A percentile compares a stretch with the other conserved stretches of the same genome.
These are phyloP conservation scores for Umbelopsis ramanniana DNA, from an alignment of 192 early-diverging fungal genomes.

Conservation along the genomic window DNA sequence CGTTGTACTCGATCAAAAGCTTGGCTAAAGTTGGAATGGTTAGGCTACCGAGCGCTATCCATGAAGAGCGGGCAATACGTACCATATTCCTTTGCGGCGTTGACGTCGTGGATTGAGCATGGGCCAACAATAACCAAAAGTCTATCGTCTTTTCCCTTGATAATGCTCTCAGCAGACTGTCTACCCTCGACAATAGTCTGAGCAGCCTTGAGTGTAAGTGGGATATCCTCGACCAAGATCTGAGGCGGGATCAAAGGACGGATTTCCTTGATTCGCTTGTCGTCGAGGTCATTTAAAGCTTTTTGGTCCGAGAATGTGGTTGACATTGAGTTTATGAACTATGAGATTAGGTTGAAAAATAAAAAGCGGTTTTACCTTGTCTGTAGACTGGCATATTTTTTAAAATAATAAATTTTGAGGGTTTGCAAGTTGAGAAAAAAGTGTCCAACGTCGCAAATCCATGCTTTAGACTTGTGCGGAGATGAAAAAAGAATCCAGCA, in stretches of 20 bases:
- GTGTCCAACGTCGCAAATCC: no score
- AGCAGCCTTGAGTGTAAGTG: slow-evolving; percentile 75
- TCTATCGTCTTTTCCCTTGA: slow-evolving; percentile 75
- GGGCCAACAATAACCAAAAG: slow-evolving; percentile 86
- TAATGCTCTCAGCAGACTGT: slow-evolving; percentile 61
- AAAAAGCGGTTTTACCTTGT: slow-evolving; percentile 7
- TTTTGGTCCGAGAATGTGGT: background rate
- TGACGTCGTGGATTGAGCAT: slow-evolving; percentile 84
- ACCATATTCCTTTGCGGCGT: slow-evolving; percentile 81
- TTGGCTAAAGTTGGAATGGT: slow-evolving; percentile 43
- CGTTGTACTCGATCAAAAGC: slow-evolving; percentile 61
- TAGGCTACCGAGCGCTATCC: no score
- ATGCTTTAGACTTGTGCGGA: background rate
- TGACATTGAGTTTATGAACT: background rate
- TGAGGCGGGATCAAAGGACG: slow-evolving; percentile 87
- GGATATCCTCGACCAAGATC: slow-evolving; percentile 90
- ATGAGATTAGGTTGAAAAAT: background rate
- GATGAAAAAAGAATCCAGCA: slow-evolving; percentile 12
- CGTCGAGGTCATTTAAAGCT: slow-evolving; percentile 94
- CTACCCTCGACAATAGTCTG: slow-evolving; percentile 75
- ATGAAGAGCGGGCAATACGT: slow-evolving; percentile 23
- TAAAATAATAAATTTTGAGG: background rate
- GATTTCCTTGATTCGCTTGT: slow-evolving; percentile 82
- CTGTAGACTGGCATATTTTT: slow-evolving; percentile 16
- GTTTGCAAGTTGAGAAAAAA: slow-evolving; percentile 7